Evolutionary conservation across 176 grass and related monocot genomes (phyloP).

Genomic region (Otatea glauca): DNA sequence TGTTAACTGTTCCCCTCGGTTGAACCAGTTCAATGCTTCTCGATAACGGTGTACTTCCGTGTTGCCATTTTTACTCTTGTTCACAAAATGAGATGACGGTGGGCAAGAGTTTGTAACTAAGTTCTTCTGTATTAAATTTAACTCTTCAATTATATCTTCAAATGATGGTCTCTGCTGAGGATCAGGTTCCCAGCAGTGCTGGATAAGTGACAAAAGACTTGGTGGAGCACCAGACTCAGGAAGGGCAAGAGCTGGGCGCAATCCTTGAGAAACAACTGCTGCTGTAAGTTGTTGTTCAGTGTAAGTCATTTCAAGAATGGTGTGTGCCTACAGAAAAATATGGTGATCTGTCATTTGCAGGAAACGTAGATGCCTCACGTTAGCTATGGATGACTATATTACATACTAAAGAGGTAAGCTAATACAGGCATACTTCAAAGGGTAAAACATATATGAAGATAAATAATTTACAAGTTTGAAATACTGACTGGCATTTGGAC

Average conservation of each 20-base stretch:
- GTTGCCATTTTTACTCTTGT: slow-evolving; percentile 50
- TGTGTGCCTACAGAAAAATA: slow-evolving; percentile 81
- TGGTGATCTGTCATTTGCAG: slow-evolving; percentile 20
- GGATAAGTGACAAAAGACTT: slow-evolving; percentile 74
- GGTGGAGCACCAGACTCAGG: slow-evolving; percentile 66
- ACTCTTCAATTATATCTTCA: slow-evolving; percentile 63
- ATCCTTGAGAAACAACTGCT: slow-evolving; percentile 79
- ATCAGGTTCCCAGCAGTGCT: slow-evolving; percentile 76
- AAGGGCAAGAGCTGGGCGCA: slow-evolving; percentile 71
- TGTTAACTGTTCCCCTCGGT: slow-evolving; percentile 68
- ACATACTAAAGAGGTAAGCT: background rate
- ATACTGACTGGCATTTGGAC: background rate
- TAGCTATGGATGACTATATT: slow-evolving; percentile 5
- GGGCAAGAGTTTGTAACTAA: slow-evolving; percentile 42
- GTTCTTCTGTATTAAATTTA: slow-evolving; percentile 56
- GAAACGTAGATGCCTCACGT: slow-evolving; percentile 11
- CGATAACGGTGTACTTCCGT: slow-evolving; percentile 52
- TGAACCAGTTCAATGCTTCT: slow-evolving; percentile 81
- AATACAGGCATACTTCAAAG: background rate
- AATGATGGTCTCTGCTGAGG: slow-evolving; percentile 82
- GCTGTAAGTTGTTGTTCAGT: slow-evolving; percentile 92
- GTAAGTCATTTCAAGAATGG: slow-evolving; percentile 96
- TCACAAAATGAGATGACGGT: slow-evolving; percentile 30
- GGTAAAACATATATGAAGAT: too few relatives aligned
- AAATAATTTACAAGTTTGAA: too few relatives aligned